Evolutionary conservation across 352 stramenopile species (phyloP).

Genomic region (Globisporangium viniferum): DNA sequence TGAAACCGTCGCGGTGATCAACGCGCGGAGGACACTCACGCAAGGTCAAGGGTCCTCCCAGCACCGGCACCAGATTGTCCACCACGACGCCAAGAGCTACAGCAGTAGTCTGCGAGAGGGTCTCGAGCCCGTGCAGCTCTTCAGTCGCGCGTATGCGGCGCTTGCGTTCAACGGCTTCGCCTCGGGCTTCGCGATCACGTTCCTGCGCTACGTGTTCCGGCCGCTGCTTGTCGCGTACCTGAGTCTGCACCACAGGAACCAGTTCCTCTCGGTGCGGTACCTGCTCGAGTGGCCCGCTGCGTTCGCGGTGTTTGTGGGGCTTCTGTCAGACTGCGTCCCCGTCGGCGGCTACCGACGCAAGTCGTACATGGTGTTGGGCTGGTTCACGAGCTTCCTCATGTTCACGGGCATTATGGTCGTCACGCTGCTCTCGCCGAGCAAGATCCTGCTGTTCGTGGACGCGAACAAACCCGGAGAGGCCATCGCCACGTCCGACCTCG

Average conservation of each 20-base stretch:
- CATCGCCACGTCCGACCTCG: conserved; percentile 14
- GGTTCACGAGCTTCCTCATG: conserved; percentile 30
- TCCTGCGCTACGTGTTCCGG: conserved; percentile 35
- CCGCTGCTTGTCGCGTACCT: conserved; percentile 48
- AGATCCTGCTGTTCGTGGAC: conserved; percentile 19
- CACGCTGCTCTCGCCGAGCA: conserved; percentile 15
- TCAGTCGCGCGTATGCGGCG: conserved; percentile 34
- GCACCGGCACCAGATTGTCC: not conserved
- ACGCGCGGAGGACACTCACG: not conserved
- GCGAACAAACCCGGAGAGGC: conserved; percentile 11
- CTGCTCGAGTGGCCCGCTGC: conserved; percentile 66
- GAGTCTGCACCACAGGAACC: conserved; percentile 28
- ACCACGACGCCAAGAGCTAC: not conserved
- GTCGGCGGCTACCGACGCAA: conserved; percentile 82
- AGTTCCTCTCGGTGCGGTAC: conserved; percentile 28
- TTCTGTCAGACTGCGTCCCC: conserved; percentile 81
- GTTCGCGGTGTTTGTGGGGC: conserved; percentile 81
- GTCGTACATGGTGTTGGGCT: conserved; percentile 84
- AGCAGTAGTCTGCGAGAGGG: conserved; percentile 31
- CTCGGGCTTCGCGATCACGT: conserved; percentile 25
- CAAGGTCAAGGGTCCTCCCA: not conserved
- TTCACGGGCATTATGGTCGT: conserved; percentile 19
- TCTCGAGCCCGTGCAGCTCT: conserved; percentile 30
- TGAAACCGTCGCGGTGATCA: conserved; percentile 2
- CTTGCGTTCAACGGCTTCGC: conserved; percentile 35